Evolutionary conservation across 768 basidiomycete species (phyloP).

Genomic region (Termitomyces titanicus): DNA sequence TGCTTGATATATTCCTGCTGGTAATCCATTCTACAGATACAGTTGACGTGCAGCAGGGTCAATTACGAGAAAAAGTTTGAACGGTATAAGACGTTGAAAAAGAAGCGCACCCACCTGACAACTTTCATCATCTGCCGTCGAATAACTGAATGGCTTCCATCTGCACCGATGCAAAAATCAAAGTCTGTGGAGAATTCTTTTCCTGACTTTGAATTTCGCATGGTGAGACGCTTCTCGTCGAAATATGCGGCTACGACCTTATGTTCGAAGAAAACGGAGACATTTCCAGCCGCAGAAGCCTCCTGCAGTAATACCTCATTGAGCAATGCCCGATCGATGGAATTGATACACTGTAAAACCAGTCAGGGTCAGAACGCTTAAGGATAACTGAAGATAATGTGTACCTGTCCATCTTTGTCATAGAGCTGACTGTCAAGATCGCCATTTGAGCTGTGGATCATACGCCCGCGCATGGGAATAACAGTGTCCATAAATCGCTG

Average conservation of each 20-base stretch:
- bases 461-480: constrained; percentile 93
- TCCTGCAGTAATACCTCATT: constrained; percentile 85
- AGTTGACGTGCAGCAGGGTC: constrained; percentile 23
- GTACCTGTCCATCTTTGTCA: constrained; percentile 84
- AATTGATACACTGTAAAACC: constrained; percentile 79
- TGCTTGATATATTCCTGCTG: constrained; percentile 94
- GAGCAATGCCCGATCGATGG: constrained; percentile 84
- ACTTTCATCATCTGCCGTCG: constrained; percentile 95
- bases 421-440: constrained; percentile 80
- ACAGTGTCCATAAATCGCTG: constrained; percentile 70
- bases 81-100: constrained; percentile 14
- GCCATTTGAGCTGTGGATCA: constrained; percentile 83
- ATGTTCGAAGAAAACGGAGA: constrained; percentile 75
- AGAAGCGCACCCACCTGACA: constrained; percentile 60
- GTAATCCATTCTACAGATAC: constrained; percentile 77
- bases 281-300: constrained; percentile 55
- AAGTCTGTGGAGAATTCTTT: constrained; percentile 49
- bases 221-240: constrained; percentile 50
- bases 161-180: constrained; percentile 86
- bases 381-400: constrained; percentile 6
- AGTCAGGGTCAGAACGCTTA: constrained; percentile 17
- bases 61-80: constrained; percentile 27
- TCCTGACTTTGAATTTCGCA: constrained; percentile 43
- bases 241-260: constrained; percentile 80
- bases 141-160: constrained; percentile 91